These are phyloP conservation scores for Colletotrichum euphorbiae DNA, from an alignment of 2,329 filamentous ascomycete genomes.

Conservation along the genomic window DNA sequence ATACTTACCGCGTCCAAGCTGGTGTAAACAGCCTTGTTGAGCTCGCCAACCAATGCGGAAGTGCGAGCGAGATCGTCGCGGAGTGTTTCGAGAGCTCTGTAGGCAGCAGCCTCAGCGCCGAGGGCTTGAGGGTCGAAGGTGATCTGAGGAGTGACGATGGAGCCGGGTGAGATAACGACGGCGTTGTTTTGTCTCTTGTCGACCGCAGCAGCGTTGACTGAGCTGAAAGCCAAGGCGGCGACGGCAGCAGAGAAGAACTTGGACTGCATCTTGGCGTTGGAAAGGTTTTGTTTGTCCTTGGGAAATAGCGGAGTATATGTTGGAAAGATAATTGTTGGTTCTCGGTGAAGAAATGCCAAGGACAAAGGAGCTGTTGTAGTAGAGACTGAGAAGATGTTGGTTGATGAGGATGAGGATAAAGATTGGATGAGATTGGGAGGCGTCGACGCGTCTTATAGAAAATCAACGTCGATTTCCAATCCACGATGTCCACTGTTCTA, in stretches of 20 bases:
- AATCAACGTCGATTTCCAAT: neutral
- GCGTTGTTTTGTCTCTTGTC: slow-evolving; percentile 11
- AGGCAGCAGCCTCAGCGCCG: neutral
- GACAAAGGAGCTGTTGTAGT: neutral
- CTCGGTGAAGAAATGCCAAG: neutral
- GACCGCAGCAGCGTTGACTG: slow-evolving; percentile 14
- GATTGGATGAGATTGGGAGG: neutral
- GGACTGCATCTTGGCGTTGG: slow-evolving; percentile 35
- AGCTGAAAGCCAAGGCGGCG: slow-evolving; percentile 34
- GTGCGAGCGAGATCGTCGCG: neutral
- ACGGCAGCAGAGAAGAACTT: slow-evolving; percentile 35
- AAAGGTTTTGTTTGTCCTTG: neutral
- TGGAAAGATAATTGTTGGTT: neutral
- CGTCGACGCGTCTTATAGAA: slow-evolving; percentile 30
- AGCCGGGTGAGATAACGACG: slow-evolving; percentile 1
- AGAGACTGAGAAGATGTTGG: neutral
- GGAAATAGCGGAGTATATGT: neutral
- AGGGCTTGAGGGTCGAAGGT: neutral
- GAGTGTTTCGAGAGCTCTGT: neutral
- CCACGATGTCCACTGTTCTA: neutral
- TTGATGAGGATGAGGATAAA: slow-evolving; percentile 17
- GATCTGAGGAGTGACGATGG: neutral
- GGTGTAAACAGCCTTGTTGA: neutral
- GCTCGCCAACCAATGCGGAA: neutral
- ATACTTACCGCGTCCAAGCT: neutral